Evolutionary conservation across 1,284 basidiomycete species (phyloP).

Genomic region (Lignosus rhinocerotis): DNA sequence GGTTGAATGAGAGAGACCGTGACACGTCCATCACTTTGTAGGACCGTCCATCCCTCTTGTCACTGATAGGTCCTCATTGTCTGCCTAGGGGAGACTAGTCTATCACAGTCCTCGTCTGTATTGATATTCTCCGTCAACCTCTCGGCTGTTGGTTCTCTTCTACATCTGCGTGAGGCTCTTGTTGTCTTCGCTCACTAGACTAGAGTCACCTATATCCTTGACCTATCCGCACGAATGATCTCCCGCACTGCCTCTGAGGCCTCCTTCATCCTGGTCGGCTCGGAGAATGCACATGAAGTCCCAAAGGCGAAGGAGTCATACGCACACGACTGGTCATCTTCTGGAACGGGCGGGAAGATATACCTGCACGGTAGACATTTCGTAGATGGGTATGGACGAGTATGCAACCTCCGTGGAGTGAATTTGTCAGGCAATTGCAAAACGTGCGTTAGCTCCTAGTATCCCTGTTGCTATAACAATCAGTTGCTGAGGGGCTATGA

Average conservation of each 20-base stretch:
- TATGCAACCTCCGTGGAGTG: slow-evolving; percentile 77
- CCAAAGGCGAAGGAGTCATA: slow-evolving; percentile 33
- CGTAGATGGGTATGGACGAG: slow-evolving; percentile 73
- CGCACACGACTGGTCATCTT: slow-evolving; percentile 72
- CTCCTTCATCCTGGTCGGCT: slow-evolving; percentile 36
- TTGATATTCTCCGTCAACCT: too few species aligned
- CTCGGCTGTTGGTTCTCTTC: too few species aligned
- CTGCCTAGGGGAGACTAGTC: too few species aligned
- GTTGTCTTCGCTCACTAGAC: too few species aligned
- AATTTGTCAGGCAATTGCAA: slow-evolving; percentile 84
- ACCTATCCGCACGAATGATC: slow-evolving; percentile 7
- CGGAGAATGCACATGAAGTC: slow-evolving; percentile 20
- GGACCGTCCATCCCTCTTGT: too few species aligned
- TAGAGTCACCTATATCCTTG: too few species aligned
- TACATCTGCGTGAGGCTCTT: too few species aligned
- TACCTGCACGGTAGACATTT: slow-evolving; percentile 70
- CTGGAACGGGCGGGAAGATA: slow-evolving; percentile 60
- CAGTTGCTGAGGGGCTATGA: slow-evolving; percentile 5
- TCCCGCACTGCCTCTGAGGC: slow-evolving; percentile 33
- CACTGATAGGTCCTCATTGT: too few species aligned
- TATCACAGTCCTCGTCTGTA: too few species aligned
- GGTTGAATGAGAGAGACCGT: too few species aligned
- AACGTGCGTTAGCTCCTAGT: slow-evolving; percentile 54
- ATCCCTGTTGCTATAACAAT: not conserved
- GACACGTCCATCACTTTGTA: too few species aligned